A percentile compares a stretch with the other conserved stretches of the same genome.
phyloP scores from a whole-genome alignment of 2,329 filamentous ascomycete species.

The Periglandula ipomoeae region DNA sequence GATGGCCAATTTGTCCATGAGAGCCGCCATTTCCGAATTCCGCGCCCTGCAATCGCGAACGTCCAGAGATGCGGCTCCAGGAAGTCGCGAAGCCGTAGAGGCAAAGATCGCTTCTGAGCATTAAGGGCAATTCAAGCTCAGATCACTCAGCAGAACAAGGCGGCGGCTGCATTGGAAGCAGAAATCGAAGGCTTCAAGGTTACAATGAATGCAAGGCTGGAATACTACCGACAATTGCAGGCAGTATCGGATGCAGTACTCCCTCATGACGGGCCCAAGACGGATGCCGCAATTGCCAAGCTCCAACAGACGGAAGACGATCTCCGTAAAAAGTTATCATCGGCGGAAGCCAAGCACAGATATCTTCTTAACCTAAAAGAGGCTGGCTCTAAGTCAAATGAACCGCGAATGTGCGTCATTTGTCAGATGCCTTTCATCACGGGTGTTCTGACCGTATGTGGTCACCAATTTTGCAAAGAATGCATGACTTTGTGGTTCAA shows the following conservation, averaged over 20 bases:
- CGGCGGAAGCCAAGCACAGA: constrained; percentile 61
- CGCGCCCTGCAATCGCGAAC: constrained; percentile 48
- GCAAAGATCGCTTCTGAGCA: constrained; percentile 54
- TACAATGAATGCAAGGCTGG: constrained; percentile 76
- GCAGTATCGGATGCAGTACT: constrained; percentile 81
- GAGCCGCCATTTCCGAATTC: constrained; percentile 60
- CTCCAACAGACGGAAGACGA: constrained; percentile 26
- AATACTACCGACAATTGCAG: constrained; percentile 87
- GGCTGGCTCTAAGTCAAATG: constrained; percentile 52
- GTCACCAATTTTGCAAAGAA: constrained; percentile 85
- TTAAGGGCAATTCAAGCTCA: constrained; percentile 49
- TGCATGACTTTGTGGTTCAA: constrained; percentile 76
- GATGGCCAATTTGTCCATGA: constrained; percentile 52
- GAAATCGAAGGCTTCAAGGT: constrained; percentile 69
- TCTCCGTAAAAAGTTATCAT: constrained; percentile 49
- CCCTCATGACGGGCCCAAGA: constrained; percentile 56
- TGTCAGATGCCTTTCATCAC: constrained; percentile 68
- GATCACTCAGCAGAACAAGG: constrained; percentile 42
- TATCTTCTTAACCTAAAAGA: constrained; percentile 53
- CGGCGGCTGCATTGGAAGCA: constrained; percentile 41
- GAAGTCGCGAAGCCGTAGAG: constrained; percentile 55
- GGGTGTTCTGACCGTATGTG: constrained; percentile 80
- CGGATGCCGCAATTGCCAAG: constrained; percentile 37
- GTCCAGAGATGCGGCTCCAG: constrained; percentile 17
- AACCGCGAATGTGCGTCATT: constrained; percentile 71